Base-by-base conservation (phyloP, 139 green algal genomes). In the Mesostigma viride region DNA sequence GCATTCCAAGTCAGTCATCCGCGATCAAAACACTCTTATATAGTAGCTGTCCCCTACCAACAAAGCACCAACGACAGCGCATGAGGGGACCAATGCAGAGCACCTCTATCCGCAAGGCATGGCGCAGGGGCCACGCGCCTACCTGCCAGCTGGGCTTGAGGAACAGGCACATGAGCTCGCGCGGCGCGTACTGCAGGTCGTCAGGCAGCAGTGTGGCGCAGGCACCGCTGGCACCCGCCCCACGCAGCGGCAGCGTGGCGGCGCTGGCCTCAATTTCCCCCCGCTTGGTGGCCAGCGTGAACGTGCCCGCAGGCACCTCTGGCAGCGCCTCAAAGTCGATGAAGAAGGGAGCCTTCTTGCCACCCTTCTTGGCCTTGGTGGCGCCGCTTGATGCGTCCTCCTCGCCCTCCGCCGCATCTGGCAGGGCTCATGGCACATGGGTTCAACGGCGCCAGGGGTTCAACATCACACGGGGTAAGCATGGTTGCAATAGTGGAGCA, bases 271-370 rank as follows among this genome's bases (percentile, higher is more conserved):
- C 30, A 3, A 68, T 59, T 31, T 69, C 44, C 31, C 59, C 45
- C 26, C 26, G 3, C 35, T 77, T 69, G 1, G 22, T 20, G 0
- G 79, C 58, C 32, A 71, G 65, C 1, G 63, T 44, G 33, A 84
- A 75, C 2, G 46, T 26, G 30, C 30, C 69, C 14, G 46, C 44
- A 24, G 69, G 60, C 32, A 82, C 44, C 27, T 69, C 35, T 44
- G 83, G 68, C 31, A 85, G 74, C 44, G 77, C 76, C 26, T 79
- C 75, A 77, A 94, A 93, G 72, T 93, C 87, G 11, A 93, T 73
- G 2, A 57, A 67, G 8, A 57, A 33, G 45, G 1, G 26, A 64
- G 72, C 22, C 53, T 62, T 4, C 48, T 14, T 67, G 3, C 32
- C 46, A 58, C 59, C 60, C 47, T 60, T 62, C 51, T 36, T 64